Base-by-base conservation (phyloP, 495 filamentous ascomycete genomes). In the Aspergillus sclerotioniger region DNA sequence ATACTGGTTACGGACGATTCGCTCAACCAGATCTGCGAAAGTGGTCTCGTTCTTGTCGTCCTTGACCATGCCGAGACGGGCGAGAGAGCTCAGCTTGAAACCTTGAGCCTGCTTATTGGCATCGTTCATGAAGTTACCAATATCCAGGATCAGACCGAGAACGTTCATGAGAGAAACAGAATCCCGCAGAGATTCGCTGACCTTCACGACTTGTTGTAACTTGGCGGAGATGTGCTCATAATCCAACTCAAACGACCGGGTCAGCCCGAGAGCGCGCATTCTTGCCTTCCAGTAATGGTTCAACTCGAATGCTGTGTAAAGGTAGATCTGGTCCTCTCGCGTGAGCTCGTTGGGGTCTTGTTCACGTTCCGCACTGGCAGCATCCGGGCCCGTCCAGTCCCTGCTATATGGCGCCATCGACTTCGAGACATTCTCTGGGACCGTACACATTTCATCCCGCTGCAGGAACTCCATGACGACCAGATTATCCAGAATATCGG, bases 41-140 rank as follows among this genome's bases (percentile, higher is more conserved):
- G 90, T 96, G 4, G 90, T 90, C 70, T 98, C 88, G 67, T 98
- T 98, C 83, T 97, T 96, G 76, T 96, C 91, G 63, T 98, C 94
- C 73, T 98, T 98, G 56, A 98, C 90, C 90, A 98, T 98, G 28
- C 89, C 94, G 32, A 98, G 78, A 21, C 94, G 85, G 37, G 90
- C 89, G n/a, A 98, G 86, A 0, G 94, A 96, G 63, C 91, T 91
- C 21, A 98, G 83, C 74, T 98, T 98, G 87, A 98, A 98, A 48
- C 94, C 94, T 60, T 87, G 90, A 2, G 95, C 94, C 72, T 98
- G 95, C 74, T 98, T 98, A 72, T 96, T 97, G 48, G 92, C 86
- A 65, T 98, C 94, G 76, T 98, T 98, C 94, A 98, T 98, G 80
- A 94, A 98, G 68, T 98, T 98, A 67, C 94, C 94, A 66, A 98